Base-by-base conservation (phyloP, 140 eudicot species). In the Ambrosia hybrid region DNA sequence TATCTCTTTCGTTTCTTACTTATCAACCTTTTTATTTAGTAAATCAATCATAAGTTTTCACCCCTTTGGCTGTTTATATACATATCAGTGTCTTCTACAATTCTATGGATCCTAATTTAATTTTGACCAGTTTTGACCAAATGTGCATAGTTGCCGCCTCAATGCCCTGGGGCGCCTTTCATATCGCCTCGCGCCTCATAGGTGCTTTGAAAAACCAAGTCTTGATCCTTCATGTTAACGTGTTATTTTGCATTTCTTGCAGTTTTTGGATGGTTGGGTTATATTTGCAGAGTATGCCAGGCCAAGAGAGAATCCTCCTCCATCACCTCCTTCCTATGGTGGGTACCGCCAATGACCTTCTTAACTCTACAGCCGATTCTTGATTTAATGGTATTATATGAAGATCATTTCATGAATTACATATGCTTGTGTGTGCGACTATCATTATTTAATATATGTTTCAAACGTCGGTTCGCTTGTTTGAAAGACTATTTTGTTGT, bases 231-330 rank as follows among this genome's bases (percentile, higher is more conserved):
- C 21, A 63, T 36, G 0, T 36, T 37, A 38, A 12, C 2, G 4
- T 41, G 46, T 41, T 9, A 0, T 41, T 14, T 41, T 65, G 88
- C 79, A 92, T 96, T 92, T 87, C 80, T 46, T 92, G 88, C 79
- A 92, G 98, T 92, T 87, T 80, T 46, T 92, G 85, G 98, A 92
- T 80, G 98, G 98, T 14, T 92, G 98, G 98, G 95, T 92, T 66
- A 89, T 92, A 70, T 92, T 92, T 71, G 96, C 95, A 0, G 98
- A 92, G 83, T 92, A 82, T 59, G 96, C 98, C 10, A 85, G 86
- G 45, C 89, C 98, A 62, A 84, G 91, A 76, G 75, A 74, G n/a
- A 56, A 83, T 13, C 82, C 85, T 39, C 83, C 87, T 12, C 61
- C 72, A 10, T 51, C 83, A n/a, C 83, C 83, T 72, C 69, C 82